Percentiles rank a stretch among this genome's conserved stretches.
phyloP scores from a whole-genome alignment of 2,329 filamentous ascomycete species.

The Scedosporium aurantiacum region DNA sequence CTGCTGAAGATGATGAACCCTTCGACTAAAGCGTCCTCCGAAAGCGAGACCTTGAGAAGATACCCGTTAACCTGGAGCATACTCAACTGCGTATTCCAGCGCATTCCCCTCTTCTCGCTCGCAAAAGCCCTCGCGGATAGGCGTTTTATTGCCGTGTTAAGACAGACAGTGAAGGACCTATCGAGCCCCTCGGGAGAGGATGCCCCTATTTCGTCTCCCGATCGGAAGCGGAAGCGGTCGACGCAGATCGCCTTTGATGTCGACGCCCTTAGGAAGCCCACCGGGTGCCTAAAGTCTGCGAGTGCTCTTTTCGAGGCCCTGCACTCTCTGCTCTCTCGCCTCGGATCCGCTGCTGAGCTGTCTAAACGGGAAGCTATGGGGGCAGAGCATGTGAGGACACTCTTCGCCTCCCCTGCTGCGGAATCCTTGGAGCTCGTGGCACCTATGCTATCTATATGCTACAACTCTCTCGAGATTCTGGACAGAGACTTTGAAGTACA shows the following conservation, averaged over 20 bases:
- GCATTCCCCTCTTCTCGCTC: constrained; percentile 58
- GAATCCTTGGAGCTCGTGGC: constrained; percentile 35
- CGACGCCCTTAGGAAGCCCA: constrained; percentile 24
- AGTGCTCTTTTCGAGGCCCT: constrained; percentile 38
- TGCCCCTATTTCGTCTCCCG: constrained; percentile 14
- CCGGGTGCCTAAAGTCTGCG: constrained; percentile 33
- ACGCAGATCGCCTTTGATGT: constrained; percentile 25
- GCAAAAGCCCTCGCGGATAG: constrained; percentile 62
- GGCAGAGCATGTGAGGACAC: constrained; percentile 45
- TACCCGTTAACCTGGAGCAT: constrained; percentile 51
- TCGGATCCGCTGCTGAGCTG: constrained; percentile 22
- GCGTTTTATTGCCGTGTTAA: constrained; percentile 55
- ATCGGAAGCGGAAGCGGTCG: constrained; percentile 34
- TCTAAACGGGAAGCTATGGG: constrained; percentile 38
- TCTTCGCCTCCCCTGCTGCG: constrained; percentile 38
- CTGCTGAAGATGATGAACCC: constrained; percentile 51
- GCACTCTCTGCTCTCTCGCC: constrained; percentile 32
- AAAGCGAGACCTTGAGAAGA: constrained; percentile 40
- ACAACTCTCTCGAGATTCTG: constrained; percentile 22
- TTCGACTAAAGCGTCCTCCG: constrained; percentile 22
- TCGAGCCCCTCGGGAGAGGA: constrained; percentile 19
- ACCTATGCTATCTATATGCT: constrained; percentile 34
- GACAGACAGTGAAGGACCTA: constrained; percentile 52
- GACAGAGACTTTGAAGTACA: constrained; percentile 25
- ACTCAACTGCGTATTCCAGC: constrained; percentile 46